A percentile compares a stretch with the other conserved stretches of the same genome.
phyloP scores from a whole-genome alignment of 2,329 filamentous ascomycete species.

The Macrophomina pseudophaseolina region DNA sequence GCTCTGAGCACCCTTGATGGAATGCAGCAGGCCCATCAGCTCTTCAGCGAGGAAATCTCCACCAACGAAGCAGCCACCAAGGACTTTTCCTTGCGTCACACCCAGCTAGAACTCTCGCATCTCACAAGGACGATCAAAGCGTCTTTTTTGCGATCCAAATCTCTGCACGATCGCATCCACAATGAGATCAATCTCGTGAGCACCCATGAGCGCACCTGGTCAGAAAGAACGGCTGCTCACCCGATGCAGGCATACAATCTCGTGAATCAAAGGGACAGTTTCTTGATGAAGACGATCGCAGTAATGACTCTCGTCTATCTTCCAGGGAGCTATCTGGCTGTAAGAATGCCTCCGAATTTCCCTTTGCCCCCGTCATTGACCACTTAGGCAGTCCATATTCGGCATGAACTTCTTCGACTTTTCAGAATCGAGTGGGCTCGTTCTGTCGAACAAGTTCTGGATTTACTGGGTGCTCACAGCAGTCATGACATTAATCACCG shows the following conservation, averaged over 20 bases:
- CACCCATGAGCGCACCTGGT: not conserved
- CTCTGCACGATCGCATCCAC: not conserved
- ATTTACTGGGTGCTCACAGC: slow-evolving; percentile 3
- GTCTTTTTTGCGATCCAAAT: not conserved
- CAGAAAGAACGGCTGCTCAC: not conserved
- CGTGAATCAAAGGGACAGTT: slow-evolving; percentile 10
- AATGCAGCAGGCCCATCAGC: not conserved
- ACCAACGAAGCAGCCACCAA: not conserved
- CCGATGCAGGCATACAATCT: slow-evolving; percentile 4
- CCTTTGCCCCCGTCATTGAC: not conserved
- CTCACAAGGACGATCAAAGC: not conserved
- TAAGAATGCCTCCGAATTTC: not conserved
- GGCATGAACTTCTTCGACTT: slow-evolving; percentile 22
- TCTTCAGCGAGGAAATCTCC: not conserved
- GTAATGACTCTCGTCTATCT: slow-evolving; percentile 12
- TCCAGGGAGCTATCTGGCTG: slow-evolving; percentile 1
- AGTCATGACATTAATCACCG: not conserved
- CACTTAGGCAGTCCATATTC: not conserved
- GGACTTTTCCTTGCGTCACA: not conserved
- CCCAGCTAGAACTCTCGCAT: not conserved
- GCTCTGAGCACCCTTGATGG: slow-evolving; percentile 7
- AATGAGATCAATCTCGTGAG: slow-evolving; percentile 20
- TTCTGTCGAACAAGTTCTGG: not conserved
- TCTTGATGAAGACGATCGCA: slow-evolving; percentile 17
- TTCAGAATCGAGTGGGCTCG: not conserved